A percentile compares a stretch with the other conserved stretches of the same genome.
These are phyloP conservation scores for Gossypium sturtianum DNA, from an alignment of 345 rosid species.

Conservation along the genomic window DNA sequence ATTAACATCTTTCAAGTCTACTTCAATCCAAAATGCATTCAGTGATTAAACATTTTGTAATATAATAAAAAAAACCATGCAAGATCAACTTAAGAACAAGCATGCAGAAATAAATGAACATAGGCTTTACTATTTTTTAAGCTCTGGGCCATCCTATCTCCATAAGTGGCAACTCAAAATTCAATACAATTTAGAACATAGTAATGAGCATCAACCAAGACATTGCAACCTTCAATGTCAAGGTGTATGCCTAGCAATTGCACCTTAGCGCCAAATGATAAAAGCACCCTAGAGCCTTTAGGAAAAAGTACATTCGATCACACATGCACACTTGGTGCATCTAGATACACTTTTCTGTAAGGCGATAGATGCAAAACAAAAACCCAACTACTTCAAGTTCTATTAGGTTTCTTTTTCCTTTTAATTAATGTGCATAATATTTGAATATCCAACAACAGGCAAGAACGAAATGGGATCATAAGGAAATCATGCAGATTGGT, in stretches of 20 bases:
- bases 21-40: not conserved
- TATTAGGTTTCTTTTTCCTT: no score
- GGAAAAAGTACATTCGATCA: not conserved
- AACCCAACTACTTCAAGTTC: not conserved
- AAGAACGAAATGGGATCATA: no score
- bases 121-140: not conserved
- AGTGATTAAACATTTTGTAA: not conserved
- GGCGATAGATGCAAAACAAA: not conserved
- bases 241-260: not conserved
- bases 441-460: no score
- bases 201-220: not conserved
- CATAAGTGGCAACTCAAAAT: not conserved
- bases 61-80: not conserved
- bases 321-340: not conserved
- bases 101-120: not conserved
- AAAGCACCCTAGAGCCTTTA: not conserved
- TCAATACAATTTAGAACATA: not conserved
- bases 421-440: not conserved
- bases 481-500: no score
- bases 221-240: not conserved
- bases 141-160: not conserved
- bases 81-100: not conserved
- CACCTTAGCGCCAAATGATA: not conserved
- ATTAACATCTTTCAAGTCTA: not conserved
- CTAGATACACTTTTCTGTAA: not conserved